A percentile compares a stretch with the other conserved stretches of the same genome.
phyloP scores from a whole-genome alignment of 148 eudicot genomes.

The Pouteria glomerata region DNA sequence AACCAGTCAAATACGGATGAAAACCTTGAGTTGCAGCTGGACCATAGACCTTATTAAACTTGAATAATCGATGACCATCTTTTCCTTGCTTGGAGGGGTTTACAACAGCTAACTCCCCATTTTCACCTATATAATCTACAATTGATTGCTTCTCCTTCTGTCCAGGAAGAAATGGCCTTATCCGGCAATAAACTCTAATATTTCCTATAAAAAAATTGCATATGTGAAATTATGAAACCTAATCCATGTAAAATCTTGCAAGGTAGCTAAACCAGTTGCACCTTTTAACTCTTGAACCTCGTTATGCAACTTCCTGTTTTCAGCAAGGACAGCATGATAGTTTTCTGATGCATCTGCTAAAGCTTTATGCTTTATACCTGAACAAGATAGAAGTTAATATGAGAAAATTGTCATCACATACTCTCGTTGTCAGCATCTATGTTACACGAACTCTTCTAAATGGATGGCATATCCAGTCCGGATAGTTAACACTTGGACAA shows the following conservation, averaged over 20 bases:
- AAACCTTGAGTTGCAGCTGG: slow-evolving; percentile 81
- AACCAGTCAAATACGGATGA: slow-evolving; percentile 2
- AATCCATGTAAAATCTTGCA: background rate
- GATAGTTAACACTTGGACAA: too few species aligned
- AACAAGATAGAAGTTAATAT: slow-evolving; percentile 6
- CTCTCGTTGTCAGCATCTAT: too few species aligned
- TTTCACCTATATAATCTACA: slow-evolving; percentile 62
- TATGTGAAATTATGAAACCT: slow-evolving; percentile 9
- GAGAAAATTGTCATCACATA: background rate
- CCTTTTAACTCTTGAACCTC: slow-evolving; percentile 98
- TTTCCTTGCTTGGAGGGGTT: slow-evolving; percentile 70
- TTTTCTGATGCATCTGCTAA: slow-evolving; percentile 59
- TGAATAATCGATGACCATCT: slow-evolving; percentile 63
- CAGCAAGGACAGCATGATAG: slow-evolving; percentile 59
- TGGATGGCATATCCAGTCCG: too few species aligned
- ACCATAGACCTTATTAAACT: slow-evolving; percentile 88
- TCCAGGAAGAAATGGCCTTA: slow-evolving; percentile 72
- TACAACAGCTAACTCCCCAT: slow-evolving; percentile 59
- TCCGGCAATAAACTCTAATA: slow-evolving; percentile 89
- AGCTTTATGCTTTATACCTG: slow-evolving; percentile 58
- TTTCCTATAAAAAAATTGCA: slow-evolving; percentile 54
- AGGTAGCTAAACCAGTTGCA: slow-evolving; percentile 13
- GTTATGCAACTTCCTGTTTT: slow-evolving; percentile 78
- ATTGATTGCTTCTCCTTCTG: slow-evolving; percentile 51
- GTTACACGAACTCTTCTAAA: too few species aligned